phyloP scores from a whole-genome alignment of 805 yeast genomes.

The Suhomyces pyralidae region DNA sequence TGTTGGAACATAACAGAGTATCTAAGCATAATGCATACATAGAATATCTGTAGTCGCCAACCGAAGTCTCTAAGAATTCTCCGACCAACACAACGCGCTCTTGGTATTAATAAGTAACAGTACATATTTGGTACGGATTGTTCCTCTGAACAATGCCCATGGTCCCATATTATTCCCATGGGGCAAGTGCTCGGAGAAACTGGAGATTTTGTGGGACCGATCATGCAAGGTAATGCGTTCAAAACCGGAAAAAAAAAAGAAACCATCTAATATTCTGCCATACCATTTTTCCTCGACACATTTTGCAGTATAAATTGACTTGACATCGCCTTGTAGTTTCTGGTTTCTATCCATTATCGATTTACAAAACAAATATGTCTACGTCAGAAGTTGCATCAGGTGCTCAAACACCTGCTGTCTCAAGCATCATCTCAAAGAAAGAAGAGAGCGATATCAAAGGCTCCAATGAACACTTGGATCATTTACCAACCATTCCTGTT shows the following conservation, averaged over 20 bases:
- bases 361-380: constrained; percentile 17
- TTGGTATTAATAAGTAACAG: not conserved
- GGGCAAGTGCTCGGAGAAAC: constrained; percentile 8
- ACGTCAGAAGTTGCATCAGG: constrained; percentile 26
- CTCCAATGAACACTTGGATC: constrained; percentile 1
- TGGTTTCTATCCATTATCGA: not conserved
- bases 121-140: not conserved
- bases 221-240: constrained; percentile 1
- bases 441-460: constrained; percentile 13
- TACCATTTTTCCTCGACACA: not conserved
- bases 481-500: constrained; percentile 13
- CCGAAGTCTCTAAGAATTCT: not conserved
- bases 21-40: not conserved
- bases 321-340: not conserved
- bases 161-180: not conserved
- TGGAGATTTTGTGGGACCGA: constrained; percentile 7
- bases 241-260: not conserved
- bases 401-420: constrained; percentile 31
- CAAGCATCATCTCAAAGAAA: constrained; percentile 23
- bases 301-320: constrained; percentile 6
- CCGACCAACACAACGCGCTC: not conserved
- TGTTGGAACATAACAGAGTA: not conserved
- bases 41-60: not conserved
- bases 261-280: not conserved
- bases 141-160: not conserved